Conservation (phyloP, 495 filamentous ascomycete species). For the Extremus antarcticus region DNA sequence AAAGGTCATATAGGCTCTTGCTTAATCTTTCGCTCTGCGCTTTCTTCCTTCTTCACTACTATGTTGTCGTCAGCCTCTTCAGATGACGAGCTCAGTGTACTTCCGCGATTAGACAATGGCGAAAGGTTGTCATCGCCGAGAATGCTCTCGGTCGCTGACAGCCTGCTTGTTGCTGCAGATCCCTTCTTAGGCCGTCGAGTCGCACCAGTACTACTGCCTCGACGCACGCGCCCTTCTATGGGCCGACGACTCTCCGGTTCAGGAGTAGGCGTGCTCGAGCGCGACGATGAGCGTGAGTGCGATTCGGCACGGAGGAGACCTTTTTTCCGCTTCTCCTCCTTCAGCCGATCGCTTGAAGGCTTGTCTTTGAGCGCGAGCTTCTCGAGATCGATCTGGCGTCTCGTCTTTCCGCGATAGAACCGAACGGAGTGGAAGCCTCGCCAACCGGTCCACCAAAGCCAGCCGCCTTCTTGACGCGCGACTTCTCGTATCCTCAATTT, state of each 20-base stretch:
- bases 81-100: not conserved
- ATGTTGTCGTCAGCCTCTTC: not conserved
- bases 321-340: not conserved
- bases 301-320: constrained; percentile 1
- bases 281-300: constrained; percentile 8
- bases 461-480: constrained; percentile 57
- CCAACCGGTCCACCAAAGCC: constrained; percentile 72
- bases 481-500: constrained; percentile 52
- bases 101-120: not conserved
- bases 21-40: not conserved
- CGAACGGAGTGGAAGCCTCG: constrained; percentile 35
- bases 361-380: constrained; percentile 21
- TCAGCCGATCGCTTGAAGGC: constrained; percentile 1
- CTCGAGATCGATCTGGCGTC: constrained; percentile 23
- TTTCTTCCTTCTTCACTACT: not conserved
- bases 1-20: too few relatives aligned
- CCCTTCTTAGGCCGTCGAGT: not conserved
- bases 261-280: constrained; percentile 11
- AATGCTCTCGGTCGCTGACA: constrained; percentile 6
- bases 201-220: constrained; percentile 5
- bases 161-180: not conserved
- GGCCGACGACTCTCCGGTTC: not conserved
- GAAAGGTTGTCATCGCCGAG: not conserved
- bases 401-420: constrained; percentile 6
- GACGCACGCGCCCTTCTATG: not conserved